Percentiles rank a stretch among this genome's conserved stretches.
phyloP scores from a whole-genome alignment of 2,329 filamentous ascomycete species.

The Juglanconis juglandina region DNA sequence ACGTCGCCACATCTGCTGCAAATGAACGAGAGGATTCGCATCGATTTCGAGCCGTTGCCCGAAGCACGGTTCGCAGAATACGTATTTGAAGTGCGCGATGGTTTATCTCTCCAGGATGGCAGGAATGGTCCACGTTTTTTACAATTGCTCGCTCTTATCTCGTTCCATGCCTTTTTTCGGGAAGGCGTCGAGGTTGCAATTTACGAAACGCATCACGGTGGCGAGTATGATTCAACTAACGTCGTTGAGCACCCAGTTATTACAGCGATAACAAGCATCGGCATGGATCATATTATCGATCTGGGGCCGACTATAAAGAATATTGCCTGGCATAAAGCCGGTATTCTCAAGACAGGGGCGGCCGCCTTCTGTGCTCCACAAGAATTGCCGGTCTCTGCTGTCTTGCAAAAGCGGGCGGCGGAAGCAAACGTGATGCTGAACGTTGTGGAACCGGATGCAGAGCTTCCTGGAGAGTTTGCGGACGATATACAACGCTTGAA shows the following conservation, averaged over 20 bases:
- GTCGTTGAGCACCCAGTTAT: slow-evolving; percentile 39
- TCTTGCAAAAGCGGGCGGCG: neutral
- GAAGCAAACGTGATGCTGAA: neutral
- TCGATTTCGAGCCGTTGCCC: slow-evolving; percentile 35
- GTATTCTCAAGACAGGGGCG: slow-evolving; percentile 42
- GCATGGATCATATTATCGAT: slow-evolving; percentile 43
- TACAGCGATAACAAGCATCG: slow-evolving; percentile 43
- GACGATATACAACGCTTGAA: slow-evolving; percentile 30
- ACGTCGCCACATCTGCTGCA: slow-evolving; percentile 51
- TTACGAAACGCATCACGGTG: too few species aligned
- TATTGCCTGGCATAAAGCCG: slow-evolving; percentile 51
- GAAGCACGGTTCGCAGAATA: slow-evolving; percentile 38
- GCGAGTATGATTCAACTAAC: slow-evolving; percentile 47
- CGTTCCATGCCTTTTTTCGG: slow-evolving; percentile 42
- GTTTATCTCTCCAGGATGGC: slow-evolving; percentile 21
- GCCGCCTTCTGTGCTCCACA: slow-evolving; percentile 38
- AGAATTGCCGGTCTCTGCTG: slow-evolving; percentile 19
- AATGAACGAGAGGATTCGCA: slow-evolving; percentile 40
- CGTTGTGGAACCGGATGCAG: neutral
- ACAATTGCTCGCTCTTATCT: slow-evolving; percentile 37
- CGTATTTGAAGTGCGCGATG: slow-evolving; percentile 43
- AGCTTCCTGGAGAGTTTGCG: slow-evolving; percentile 6
- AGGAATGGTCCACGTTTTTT: slow-evolving; percentile 30
- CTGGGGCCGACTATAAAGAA: slow-evolving; percentile 43
- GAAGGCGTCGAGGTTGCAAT: too few species aligned